Conservation (phyloP, 176 grass and related monocot genomes). For the Rhynchospora pubera region DNA sequence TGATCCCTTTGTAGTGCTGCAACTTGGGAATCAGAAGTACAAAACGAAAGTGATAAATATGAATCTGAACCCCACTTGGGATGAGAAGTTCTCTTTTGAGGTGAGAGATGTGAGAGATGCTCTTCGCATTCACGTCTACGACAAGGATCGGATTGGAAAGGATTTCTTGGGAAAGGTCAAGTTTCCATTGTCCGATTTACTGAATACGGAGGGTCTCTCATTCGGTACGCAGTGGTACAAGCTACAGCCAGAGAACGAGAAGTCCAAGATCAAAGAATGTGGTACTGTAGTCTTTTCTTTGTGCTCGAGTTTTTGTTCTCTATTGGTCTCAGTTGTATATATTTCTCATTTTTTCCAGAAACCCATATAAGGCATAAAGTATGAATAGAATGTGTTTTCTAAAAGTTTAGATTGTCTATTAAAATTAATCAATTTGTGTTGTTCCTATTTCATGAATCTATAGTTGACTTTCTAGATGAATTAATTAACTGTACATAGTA, state of each 20-base stretch:
- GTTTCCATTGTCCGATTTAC: conserved; percentile 48
- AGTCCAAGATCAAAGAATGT: conserved; percentile 48
- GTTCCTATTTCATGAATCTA: background rate
- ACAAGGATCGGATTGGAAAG: conserved; percentile 60
- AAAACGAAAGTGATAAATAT: conserved; percentile 79
- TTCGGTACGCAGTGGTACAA: conserved; percentile 60
- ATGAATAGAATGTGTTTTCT: background rate
- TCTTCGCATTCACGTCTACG: conserved; percentile 54
- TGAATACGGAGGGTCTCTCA: conserved; percentile 44
- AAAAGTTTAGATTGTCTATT: background rate
- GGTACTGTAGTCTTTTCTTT: conserved; percentile 38
- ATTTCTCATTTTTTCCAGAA: conserved; percentile 15
- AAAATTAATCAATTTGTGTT: background rate
- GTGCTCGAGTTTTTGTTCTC: conserved; percentile 2
- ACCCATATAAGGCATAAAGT: background rate
- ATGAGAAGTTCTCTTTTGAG: conserved; percentile 75
- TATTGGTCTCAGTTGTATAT: background rate
- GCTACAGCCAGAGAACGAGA: conserved; percentile 68
- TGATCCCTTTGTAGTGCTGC: conserved; percentile 73
- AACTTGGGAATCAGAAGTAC: conserved; percentile 62
- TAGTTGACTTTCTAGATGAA: background rate
- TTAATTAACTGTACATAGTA: background rate
- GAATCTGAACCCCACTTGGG: conserved; percentile 86
- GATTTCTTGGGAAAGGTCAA: conserved; percentile 76
- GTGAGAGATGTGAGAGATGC: conserved; percentile 56